Base-by-base conservation (phyloP, 371 early-diverging fungal genomes). In the Actinomortierella wolfii region DNA sequence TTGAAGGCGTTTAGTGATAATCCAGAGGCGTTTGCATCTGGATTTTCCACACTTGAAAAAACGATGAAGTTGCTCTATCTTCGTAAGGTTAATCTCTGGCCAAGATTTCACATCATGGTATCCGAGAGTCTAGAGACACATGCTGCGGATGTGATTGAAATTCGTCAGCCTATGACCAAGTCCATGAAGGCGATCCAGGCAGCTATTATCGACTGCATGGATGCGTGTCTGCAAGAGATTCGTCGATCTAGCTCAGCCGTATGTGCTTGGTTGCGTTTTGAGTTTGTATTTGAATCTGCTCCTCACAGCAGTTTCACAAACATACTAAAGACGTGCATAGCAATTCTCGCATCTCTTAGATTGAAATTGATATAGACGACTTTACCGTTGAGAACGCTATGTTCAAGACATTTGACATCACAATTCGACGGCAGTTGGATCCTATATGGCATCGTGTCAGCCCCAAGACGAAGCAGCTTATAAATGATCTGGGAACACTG, bases 1-100 rank as follows among this genome's bases (percentile, higher is more conserved):
- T 91, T 98, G 67, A 95, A 97, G 63, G 98, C 97, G 1, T 89
- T 98, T 49, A 91, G 94, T n/a, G 97, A 97, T 55, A 74, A 81
- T 23, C 94, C 97, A 11, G 92, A 93, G 53, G 56, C 83, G 0
- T 90, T 94, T 57, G 62, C 81, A 21, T 5, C 57, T n/a, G 90
- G 92, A 13, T 93, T 97, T 59, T 84, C 92, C 18, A 94, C 94
- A 21, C 78, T 97, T 3, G 95, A 97, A 64, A 90, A 88, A 64
- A 86, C 87, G 3, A 73, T 98, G 58, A 93, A 92, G 64, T 76
- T 83, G 4, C 85, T 98, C 5, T 89, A 87, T 17, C 62, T 97
- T 41, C 81, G 96, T 1, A 89, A 89, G 55, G 91, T 92, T 0
- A 89, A 90, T 54, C 67, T 97, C 24, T 97, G 95, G 96, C 98